Conservation (phyloP, 352 stramenopile species). For the Pythium folliculosum region DNA sequence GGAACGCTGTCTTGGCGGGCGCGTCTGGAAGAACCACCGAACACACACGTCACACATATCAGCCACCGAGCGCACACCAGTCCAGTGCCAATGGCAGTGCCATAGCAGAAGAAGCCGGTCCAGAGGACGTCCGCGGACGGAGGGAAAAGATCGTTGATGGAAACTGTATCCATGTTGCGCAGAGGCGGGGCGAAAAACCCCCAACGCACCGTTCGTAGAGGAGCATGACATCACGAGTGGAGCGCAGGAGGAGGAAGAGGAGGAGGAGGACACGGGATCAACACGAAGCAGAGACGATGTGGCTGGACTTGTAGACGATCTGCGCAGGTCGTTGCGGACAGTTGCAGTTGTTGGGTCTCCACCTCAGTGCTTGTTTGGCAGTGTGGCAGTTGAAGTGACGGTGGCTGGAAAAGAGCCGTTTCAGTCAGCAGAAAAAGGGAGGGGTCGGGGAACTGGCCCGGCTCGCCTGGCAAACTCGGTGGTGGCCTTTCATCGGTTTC, state of each 20-base stretch:
- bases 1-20: slow-evolving; percentile 20
- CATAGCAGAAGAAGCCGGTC: slow-evolving; percentile 8
- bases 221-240: background rate
- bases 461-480: slow-evolving; percentile 15
- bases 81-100: no score
- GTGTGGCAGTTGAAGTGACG: background rate
- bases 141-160: slow-evolving; percentile 8
- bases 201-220: background rate
- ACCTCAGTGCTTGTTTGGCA: background rate
- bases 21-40: background rate
- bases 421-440: background rate
- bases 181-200: slow-evolving; percentile 4
- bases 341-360: background rate
- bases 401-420: slow-evolving; percentile 2
- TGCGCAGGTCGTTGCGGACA: background rate
- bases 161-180: slow-evolving; percentile 20
- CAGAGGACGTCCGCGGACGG: background rate
- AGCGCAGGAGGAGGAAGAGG: background rate
- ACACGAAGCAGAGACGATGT: background rate
- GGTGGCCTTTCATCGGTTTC: background rate
- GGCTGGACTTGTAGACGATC: background rate
- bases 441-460: background rate
- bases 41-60: background rate
- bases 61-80: no score
- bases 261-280: background rate